Evolutionary conservation across 352 stramenopile genomes (phyloP), one percentile per base, ranked within the genome.

Genomic region (Phytophthora hibernalis): DNA sequence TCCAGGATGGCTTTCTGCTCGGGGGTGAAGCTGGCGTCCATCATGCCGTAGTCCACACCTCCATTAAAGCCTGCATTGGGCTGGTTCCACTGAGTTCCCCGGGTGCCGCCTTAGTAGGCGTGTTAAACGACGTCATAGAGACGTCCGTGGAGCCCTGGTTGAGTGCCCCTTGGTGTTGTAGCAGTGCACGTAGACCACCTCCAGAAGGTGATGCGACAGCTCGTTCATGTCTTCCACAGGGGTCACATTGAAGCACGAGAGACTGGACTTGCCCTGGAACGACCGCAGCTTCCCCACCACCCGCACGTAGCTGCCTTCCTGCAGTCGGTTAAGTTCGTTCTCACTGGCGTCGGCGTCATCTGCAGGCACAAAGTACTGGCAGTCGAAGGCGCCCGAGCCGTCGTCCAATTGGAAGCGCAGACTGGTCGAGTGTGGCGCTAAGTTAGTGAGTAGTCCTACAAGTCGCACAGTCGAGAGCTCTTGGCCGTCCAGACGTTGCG

Each of bases 171-270:
- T 89, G 18, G 85, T 92, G 59, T 90, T 80, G 68, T 91, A 93
- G 72, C 97, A 94, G 61, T 95, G 91, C 12, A 87, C 83, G 66
- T 98, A 95, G n/a, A 98, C 93, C 21, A 94, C 84, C 61, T 98
- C 92, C 50, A 98, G 76, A 38, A 98, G 89, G 70, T 99, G 97
- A 83, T 98, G 88, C 20, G 97, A 98, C n/a, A 99, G 44, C 72
- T 98, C 88, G 78, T 99, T 98, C 24, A 93, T 91, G 71, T 96
- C 87, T 21, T 85, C 77, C 22, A 99, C 62, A 5, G 84, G 83
- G 38, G 81, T 82, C 60, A 98, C 80, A 33, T 82, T 80, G 64
- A 97, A 97, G 55, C 91, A 95, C 13, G 95, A 86, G 18, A 99
- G 67, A 53, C 82, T 95, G 6, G 86, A 74, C 51, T 96, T 92